Percentiles rank a stretch among this genome's conserved stretches.
These are phyloP conservation scores for Phaseolus coccineus DNA, from an alignment of 331 rosid genomes.

Conservation along the genomic window DNA sequence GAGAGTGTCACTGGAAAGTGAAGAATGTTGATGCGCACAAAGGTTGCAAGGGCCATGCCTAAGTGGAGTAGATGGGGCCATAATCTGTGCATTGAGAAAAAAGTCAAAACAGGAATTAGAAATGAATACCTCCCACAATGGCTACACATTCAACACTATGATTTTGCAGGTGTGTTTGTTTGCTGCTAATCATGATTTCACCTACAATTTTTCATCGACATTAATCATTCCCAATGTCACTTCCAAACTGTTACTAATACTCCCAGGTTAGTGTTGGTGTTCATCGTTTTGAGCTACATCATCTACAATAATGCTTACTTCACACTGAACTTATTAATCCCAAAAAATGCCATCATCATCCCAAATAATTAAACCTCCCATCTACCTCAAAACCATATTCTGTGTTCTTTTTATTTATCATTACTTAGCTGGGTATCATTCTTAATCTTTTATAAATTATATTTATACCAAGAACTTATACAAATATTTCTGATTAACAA, in stretches of 20 bases:
- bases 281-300: constrained; percentile 39
- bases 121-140: constrained; percentile 51
- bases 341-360: not conserved
- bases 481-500: not conserved
- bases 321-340: constrained; percentile 35
- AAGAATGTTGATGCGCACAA: constrained; percentile 55
- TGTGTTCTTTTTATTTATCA: not conserved
- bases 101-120: not conserved
- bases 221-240: constrained; percentile 52
- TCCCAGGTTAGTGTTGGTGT: constrained; percentile 25
- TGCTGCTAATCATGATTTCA: constrained; percentile 49
- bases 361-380: too few relatives aligned
- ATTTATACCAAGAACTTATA: not conserved
- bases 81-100: not conserved
- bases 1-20: constrained; percentile 59
- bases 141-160: constrained; percentile 44
- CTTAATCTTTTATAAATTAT: not conserved
- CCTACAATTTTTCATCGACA: constrained; percentile 48
- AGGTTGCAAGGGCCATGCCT: constrained; percentile 48
- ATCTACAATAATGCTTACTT: constrained; percentile 23
- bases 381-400: not conserved
- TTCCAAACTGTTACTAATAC: constrained; percentile 43
- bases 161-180: constrained; percentile 42
- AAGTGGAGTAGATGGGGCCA: constrained; percentile 46
- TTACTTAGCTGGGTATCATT: not conserved